A percentile compares a stretch with the other conserved stretches of the same genome.
phyloP scores from a whole-genome alignment of 2,329 filamentous ascomycete species.

The Nigrospora sphaerica region DNA sequence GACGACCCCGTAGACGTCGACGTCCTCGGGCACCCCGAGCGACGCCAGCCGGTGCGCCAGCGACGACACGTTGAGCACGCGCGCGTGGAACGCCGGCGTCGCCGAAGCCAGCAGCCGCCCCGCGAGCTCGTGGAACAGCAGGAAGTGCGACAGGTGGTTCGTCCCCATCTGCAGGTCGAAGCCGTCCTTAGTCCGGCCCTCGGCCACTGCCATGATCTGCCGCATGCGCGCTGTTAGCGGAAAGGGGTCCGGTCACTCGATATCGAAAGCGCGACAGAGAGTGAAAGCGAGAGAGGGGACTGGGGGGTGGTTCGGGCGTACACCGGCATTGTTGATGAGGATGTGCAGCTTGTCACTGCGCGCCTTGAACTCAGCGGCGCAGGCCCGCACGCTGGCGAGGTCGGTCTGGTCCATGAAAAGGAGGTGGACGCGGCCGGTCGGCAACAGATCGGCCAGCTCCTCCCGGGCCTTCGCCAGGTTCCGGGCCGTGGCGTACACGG shows the following conservation, averaged over 20 bases:
- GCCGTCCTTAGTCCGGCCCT: background rate
- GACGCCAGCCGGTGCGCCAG: slow-evolving; percentile 1
- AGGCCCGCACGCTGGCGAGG: background rate
- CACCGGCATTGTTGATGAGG: slow-evolving; percentile 5
- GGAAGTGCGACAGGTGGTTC: slow-evolving; percentile 2
- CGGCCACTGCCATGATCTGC: slow-evolving; percentile 5
- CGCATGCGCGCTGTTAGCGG: background rate
- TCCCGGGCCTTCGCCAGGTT: slow-evolving; percentile 26
- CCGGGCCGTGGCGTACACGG: slow-evolving; percentile 33
- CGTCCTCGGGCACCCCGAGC: slow-evolving; percentile 5
- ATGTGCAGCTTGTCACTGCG: background rate
- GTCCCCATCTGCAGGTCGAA: slow-evolving; percentile 2
- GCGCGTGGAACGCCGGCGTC: slow-evolving; percentile 10
- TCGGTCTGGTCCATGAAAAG: slow-evolving; percentile 10
- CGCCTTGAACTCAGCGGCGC: background rate
- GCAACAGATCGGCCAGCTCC: slow-evolving; percentile 17
- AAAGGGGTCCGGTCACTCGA: background rate
- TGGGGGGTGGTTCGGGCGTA: slow-evolving; percentile 7
- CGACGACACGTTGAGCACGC: slow-evolving; percentile 9
- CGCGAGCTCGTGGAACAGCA: background rate
- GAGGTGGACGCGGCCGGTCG: slow-evolving; percentile 22
- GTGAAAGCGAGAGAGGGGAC: background rate
- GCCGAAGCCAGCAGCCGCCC: slow-evolving; percentile 21
- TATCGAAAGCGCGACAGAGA: background rate
- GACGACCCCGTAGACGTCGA: slow-evolving; percentile 8